A percentile compares a stretch with the other conserved stretches of the same genome.
phyloP scores from a whole-genome alignment of 257 asterid genomes.

The Solanum habrochaites region DNA sequence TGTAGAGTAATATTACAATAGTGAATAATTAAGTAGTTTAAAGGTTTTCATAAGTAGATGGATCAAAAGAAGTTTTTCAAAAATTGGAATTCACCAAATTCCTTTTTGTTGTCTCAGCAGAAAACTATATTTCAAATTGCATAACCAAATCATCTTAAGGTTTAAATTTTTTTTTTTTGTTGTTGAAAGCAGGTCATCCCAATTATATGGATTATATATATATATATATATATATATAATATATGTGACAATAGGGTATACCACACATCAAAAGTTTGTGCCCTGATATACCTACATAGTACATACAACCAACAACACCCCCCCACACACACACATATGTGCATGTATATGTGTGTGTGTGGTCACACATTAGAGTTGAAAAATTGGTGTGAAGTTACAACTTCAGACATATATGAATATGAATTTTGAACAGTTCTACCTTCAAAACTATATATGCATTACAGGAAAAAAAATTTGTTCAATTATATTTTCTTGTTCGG shows the following conservation, averaged over 20 bases:
- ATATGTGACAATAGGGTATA: background rate
- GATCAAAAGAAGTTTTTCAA: rapidly evolving
- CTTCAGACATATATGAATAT: background rate
- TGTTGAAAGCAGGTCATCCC: background rate
- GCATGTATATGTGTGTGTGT: too few species aligned
- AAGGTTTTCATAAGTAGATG: too few species aligned
- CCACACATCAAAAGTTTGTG: background rate
- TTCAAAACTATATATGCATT: background rate
- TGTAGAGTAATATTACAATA: too few species aligned
- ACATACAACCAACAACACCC: too few species aligned
- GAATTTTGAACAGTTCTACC: background rate
- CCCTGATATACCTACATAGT: too few species aligned
- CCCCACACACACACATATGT: too few species aligned
- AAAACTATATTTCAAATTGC: background rate
- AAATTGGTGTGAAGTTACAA: background rate
- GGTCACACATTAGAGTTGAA: background rate
- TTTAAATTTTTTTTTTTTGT: rapidly evolving
- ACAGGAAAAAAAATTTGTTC: background rate
- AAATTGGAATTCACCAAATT: background rate
- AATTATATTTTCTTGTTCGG: background rate
- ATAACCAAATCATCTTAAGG: background rate
- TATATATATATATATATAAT: too few species aligned
- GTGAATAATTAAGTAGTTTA: too few species aligned
- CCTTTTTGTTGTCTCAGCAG: background rate
- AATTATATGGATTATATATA: too few species aligned